These are phyloP conservation scores for Hypoxylon perforatum DNA, from an alignment of 495 filamentous ascomycete species.

Conservation along the genomic window DNA sequence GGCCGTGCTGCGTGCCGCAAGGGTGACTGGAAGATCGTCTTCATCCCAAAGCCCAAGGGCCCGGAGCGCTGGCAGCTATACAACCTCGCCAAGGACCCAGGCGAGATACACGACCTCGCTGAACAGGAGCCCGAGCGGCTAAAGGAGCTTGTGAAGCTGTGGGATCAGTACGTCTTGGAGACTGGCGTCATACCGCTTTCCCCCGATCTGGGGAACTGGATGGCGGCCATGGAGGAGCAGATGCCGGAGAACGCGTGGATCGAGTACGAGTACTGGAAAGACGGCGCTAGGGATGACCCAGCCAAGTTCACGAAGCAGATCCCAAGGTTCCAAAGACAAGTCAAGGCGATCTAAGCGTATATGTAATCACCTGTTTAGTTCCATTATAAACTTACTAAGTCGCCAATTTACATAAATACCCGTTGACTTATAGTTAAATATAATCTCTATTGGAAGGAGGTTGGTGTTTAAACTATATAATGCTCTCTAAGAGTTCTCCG, in stretches of 20 bases:
- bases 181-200: constrained; percentile 61
- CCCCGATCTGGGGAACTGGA: constrained; percentile 53
- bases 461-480: too few species aligned
- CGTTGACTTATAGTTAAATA: background rate
- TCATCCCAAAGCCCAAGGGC: constrained; percentile 48
- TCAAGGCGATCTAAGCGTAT: constrained; percentile 50
- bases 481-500: too few species aligned
- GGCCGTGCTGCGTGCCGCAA: constrained; percentile 52
- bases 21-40: constrained; percentile 56
- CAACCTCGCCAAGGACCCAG: constrained; percentile 52
- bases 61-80: constrained; percentile 52
- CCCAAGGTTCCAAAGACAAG: constrained; percentile 62
- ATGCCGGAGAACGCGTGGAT: constrained; percentile 77
- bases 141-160: constrained; percentile 48
- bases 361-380: background rate
- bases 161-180: constrained; percentile 65
- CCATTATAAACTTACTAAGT: background rate
- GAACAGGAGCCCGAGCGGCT: constrained; percentile 44
- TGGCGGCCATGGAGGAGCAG: constrained; percentile 71
- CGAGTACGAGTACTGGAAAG: constrained; percentile 76
- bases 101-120: constrained; percentile 53
- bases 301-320: constrained; percentile 64
- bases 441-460: background rate
- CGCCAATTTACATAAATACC: background rate
- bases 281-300: constrained; percentile 66